Evolutionary conservation across 2,329 filamentous ascomycete species (phyloP).

Genomic region (Verticillium longisporum): DNA sequence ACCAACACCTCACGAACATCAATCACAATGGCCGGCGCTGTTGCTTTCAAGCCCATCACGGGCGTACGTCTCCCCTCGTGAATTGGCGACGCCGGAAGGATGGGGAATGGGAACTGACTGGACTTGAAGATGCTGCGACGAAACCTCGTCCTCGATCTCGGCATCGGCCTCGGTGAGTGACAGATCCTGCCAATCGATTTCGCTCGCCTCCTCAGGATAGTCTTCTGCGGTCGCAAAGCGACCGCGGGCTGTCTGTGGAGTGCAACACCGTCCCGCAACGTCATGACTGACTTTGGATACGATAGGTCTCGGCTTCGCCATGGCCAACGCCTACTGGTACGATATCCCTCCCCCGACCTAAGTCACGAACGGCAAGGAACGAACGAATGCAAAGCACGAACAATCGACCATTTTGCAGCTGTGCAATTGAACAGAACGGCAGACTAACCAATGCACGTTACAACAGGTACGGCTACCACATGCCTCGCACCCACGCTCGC

Average conservation of each 20-base stretch:
- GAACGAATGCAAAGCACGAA: neutral
- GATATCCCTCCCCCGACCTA: constrained; percentile 13
- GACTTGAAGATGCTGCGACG: constrained; percentile 50
- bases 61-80: constrained; percentile 37
- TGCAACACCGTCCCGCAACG: neutral
- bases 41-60: constrained; percentile 44
- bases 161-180: constrained; percentile 47
- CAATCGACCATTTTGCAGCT: neutral
- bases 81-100: neutral
- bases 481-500: constrained; percentile 51
- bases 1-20: constrained; percentile 3
- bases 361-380: neutral
- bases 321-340: constrained; percentile 54
- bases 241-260: neutral
- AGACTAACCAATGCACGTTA: neutral
- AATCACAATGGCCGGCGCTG: constrained; percentile 37
- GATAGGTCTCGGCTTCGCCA: constrained; percentile 44
- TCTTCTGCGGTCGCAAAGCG: neutral
- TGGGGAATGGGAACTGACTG: constrained; percentile 24
- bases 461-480: constrained; percentile 56
- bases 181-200: neutral
- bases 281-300: neutral
- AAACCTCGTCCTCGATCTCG: constrained; percentile 49
- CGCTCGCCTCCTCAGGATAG: no score
- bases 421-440: neutral